phyloP scores from a whole-genome alignment of 2,329 filamentous ascomycete genomes.

The Trichoderma semiorbis region DNA sequence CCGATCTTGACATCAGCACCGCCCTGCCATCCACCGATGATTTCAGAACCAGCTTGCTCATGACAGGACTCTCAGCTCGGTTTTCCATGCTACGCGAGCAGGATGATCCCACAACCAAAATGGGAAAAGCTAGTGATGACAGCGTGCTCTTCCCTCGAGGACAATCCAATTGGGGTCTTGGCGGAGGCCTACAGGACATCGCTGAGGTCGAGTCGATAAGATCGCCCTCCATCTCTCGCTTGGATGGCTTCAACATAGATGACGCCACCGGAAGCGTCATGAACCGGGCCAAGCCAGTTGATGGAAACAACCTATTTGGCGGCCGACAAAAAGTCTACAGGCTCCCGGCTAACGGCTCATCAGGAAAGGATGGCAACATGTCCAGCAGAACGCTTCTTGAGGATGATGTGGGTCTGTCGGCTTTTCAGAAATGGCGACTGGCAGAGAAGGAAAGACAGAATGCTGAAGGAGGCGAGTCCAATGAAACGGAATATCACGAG shows the following conservation, averaged over 20 bases:
- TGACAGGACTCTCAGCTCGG: constrained; percentile 89
- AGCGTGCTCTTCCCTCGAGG: constrained; percentile 83
- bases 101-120: constrained; percentile 81
- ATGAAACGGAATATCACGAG: constrained; percentile 31
- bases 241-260: constrained; percentile 66
- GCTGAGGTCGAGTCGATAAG: constrained; percentile 83
- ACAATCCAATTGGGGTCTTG: constrained; percentile 66
- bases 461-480: constrained; percentile 36
- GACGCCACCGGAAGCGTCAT: constrained; percentile 77
- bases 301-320: constrained; percentile 91
- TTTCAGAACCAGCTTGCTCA: constrained; percentile 91
- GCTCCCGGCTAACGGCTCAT: constrained; percentile 55
- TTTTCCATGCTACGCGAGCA: constrained; percentile 97
- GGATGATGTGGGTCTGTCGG: constrained; percentile 76
- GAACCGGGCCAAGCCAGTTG: constrained; percentile 73
- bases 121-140: constrained; percentile 93
- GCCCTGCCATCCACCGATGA: constrained; percentile 81
- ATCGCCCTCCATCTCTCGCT: constrained; percentile 56
- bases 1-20: constrained; percentile 66
- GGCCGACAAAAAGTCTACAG: constrained; percentile 95
- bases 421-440: constrained; percentile 74
- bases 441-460: constrained; percentile 55
- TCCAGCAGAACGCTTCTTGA: constrained; percentile 75
- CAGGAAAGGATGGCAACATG: constrained; percentile 49
- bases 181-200: constrained; percentile 70